Conservation (phyloP, 2,329 filamentous ascomycete genomes). For the Westerdykella ornata region DNA sequence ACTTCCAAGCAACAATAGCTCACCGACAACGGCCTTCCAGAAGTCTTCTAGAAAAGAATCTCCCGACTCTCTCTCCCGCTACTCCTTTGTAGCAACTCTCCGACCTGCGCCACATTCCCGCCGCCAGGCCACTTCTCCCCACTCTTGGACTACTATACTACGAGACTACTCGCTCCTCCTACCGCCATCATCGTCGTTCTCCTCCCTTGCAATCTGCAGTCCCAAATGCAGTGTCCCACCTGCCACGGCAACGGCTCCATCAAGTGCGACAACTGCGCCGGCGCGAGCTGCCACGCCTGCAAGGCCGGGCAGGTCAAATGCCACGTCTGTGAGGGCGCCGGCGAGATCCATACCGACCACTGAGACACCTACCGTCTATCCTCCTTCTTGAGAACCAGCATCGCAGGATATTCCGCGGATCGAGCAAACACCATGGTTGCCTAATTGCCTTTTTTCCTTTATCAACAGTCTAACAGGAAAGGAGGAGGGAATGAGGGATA, state of each 20-base stretch:
- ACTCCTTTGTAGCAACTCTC: too few species aligned
- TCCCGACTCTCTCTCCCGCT: too few species aligned
- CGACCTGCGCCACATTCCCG: constrained; percentile 2
- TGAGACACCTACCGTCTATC: too few species aligned
- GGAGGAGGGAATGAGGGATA: too few species aligned
- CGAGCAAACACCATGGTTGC: too few species aligned
- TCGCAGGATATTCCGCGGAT: too few species aligned
- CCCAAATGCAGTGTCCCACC: constrained; percentile 27
- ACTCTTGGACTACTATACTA: background rate
- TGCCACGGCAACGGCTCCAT: constrained; percentile 29
- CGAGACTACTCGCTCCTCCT: background rate
- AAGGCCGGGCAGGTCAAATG: constrained; percentile 26
- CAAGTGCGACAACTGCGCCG: constrained; percentile 32
- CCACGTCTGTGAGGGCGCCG: constrained; percentile 30
- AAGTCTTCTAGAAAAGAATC: too few species aligned
- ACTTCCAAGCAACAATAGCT: too few species aligned
- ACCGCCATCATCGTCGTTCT: constrained; percentile 6
- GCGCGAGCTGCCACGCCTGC: constrained; percentile 23
- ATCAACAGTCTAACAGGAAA: too few species aligned
- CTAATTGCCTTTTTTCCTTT: too few species aligned
- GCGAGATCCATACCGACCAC: constrained; percentile 27
- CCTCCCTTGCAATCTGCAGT: background rate
- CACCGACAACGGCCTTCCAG: too few species aligned
- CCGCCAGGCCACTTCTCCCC: background rate
- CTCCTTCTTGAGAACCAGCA: too few species aligned